These are phyloP conservation scores for Ophiognomonia clavigignenti-juglandacearum DNA, from an alignment of 2,329 filamentous ascomycete species.

Conservation along the genomic window DNA sequence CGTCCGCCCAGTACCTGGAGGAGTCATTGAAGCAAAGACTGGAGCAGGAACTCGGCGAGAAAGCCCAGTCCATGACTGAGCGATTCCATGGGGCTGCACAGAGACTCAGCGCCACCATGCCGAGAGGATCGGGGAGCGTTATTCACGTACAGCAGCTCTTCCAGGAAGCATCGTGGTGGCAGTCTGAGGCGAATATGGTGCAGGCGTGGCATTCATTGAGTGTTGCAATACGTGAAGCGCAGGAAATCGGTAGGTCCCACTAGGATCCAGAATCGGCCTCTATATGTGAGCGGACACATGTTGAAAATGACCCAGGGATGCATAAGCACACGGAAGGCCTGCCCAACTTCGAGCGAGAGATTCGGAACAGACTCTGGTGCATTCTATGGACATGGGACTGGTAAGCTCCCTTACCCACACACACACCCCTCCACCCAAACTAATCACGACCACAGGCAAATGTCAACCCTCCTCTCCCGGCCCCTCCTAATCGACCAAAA, in stretches of 20 bases:
- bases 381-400: slow-evolving; percentile 16
- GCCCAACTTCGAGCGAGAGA: slow-evolving; percentile 13
- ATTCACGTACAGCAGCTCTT: slow-evolving; percentile 45
- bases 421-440: not conserved
- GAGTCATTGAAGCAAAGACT: slow-evolving; percentile 31
- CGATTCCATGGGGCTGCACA: slow-evolving; percentile 37
- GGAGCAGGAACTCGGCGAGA: slow-evolving; percentile 39
- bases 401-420: not conserved
- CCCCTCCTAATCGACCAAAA: slow-evolving; percentile 16
- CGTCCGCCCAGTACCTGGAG: slow-evolving; percentile 37
- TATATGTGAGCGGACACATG: not conserved
- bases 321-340: slow-evolving; percentile 9
- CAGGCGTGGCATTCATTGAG: slow-evolving; percentile 44
- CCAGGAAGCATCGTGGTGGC: slow-evolving; percentile 40
- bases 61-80: slow-evolving; percentile 32
- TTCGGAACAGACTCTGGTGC: slow-evolving; percentile 15
- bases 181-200: slow-evolving; percentile 40
- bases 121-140: slow-evolving; percentile 37
- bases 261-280: not conserved
- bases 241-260: slow-evolving; percentile 35
- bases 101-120: slow-evolving; percentile 35
- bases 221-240: slow-evolving; percentile 39
- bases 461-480: slow-evolving; percentile 14
- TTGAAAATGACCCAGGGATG: slow-evolving; percentile 5
- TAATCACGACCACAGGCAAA: slow-evolving; percentile 12